Evolutionary conservation across 495 filamentous ascomycete species (phyloP).

Genomic region (Rusavskia elegans): DNA sequence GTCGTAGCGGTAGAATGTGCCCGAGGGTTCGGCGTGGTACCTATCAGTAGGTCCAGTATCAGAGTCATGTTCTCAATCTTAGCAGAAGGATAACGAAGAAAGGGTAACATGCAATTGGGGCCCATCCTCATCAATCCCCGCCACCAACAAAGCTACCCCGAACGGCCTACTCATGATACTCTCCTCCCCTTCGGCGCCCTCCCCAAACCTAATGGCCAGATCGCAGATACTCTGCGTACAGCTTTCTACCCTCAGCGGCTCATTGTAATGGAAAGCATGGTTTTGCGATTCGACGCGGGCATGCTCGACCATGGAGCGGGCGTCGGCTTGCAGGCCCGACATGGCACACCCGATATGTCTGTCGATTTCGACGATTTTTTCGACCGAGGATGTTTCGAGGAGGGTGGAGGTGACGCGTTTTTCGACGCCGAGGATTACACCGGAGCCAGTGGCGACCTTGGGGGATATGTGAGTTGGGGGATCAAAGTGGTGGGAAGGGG

Average conservation of each 20-base stretch:
- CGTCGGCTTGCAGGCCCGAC: constrained; percentile 93
- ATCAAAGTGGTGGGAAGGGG: constrained; percentile 7
- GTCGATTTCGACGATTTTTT: constrained; percentile 99
- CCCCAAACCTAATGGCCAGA: constrained; percentile 87
- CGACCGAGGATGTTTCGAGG: constrained; percentile 89
- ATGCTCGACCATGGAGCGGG: constrained; percentile 91
- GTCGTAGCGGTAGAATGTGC: constrained; percentile 97
- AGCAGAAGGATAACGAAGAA: neutral
- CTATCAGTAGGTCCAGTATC: constrained; percentile 18
- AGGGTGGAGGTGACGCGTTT: constrained; percentile 97
- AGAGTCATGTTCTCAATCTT: neutral
- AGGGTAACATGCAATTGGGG: constrained; percentile 58
- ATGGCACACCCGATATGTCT: constrained; percentile 97
- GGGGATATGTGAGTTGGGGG: constrained; percentile 2
- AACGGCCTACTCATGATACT: constrained; percentile 96
- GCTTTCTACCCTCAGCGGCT: constrained; percentile 84
- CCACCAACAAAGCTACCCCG: constrained; percentile 90
- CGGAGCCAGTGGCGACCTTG: constrained; percentile 76
- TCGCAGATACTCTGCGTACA: constrained; percentile 98
- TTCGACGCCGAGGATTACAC: constrained; percentile 92
- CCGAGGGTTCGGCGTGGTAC: constrained; percentile 94
- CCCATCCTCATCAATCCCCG: constrained; percentile 92
- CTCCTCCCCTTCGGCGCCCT: constrained; percentile 95
- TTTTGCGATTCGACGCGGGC: constrained; percentile 94
- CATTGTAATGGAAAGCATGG: constrained; percentile 93